Conservation (phyloP, 257 asterid genomes). For the Forsythia suspensa region DNA sequence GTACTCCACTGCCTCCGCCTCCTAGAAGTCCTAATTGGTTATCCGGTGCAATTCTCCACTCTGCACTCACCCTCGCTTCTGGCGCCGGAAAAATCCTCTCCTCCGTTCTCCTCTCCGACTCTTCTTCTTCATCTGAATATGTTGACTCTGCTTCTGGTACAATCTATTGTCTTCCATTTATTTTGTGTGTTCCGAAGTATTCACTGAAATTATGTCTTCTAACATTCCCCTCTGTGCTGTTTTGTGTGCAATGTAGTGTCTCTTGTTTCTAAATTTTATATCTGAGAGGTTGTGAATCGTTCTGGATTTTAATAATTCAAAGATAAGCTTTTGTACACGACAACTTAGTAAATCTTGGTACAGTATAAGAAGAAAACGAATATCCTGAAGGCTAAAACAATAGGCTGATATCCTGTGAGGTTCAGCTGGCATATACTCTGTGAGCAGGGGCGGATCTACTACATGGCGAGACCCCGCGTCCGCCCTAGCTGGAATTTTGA, state of each 20-base stretch:
- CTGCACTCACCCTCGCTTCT: conserved; percentile 57
- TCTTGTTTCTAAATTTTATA: neutral
- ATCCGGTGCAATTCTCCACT: conserved; percentile 40
- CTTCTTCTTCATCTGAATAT: conserved; percentile 48
- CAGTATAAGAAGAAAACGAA: neutral
- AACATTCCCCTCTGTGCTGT: neutral
- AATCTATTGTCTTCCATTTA: neutral
- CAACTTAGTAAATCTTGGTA: neutral
- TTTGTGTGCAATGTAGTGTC: neutral
- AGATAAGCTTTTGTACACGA: neutral
- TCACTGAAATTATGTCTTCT: neutral
- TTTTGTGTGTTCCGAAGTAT: neutral
- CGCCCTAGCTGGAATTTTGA: too few relatives aligned
- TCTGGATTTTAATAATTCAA: neutral
- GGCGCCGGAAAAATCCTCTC: conserved; percentile 70
- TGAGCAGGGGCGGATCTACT: too few relatives aligned
- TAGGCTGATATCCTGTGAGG: neutral
- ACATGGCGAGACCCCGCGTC: too few relatives aligned
- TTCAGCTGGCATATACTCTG: neutral
- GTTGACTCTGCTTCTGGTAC: conserved; percentile 45
- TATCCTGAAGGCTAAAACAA: neutral
- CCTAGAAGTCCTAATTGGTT: conserved; percentile 49
- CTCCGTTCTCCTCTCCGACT: conserved; percentile 48
- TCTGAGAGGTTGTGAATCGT: neutral
- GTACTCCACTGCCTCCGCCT: conserved; percentile 29